Evolutionary conservation across 257 asterid genomes (phyloP), one percentile per base, ranked within the genome.

Genomic region (Plantago major): DNA sequence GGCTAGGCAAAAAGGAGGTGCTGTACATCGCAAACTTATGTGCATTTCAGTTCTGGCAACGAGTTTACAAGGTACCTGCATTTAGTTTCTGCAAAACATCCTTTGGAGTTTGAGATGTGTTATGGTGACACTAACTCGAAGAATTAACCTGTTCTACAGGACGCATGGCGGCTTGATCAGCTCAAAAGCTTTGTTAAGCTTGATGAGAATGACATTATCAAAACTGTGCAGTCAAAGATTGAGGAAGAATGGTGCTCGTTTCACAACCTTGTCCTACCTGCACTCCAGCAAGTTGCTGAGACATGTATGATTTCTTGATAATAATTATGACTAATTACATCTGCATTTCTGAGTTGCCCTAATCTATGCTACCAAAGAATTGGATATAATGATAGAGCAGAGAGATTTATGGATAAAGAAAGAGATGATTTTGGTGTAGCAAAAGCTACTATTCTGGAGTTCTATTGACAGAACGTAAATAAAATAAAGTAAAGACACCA

Each of bases 171-270:
- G 65, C 78, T 89, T 55, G 83, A 84, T 67, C 78, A 55, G 61
- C 76, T 92, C 73, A 74, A 63, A 65, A 74, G 69, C 68, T 80
- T 85, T 53, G 67, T 71, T 60, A 76, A 78, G 67, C 67, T 52
- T 30, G 84, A 72, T 60, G 79, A 62, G 56, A 63, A 58, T 16
- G 73, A 72, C 55, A 83, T 69, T n/a, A 55, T n/a, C 42, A 67
- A 60, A 60, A 54, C 53, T 63, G 22, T 54, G 61, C 73, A 74
- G 61, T 74, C 78, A 33, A 69, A 82, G 76, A 47, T 64, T 7
- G 95, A 84, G 84, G 99, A 83, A 71, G 95, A 86, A 69, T 92
- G 99, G 97, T 89, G 97, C 80, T 81, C 84, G 49, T 62, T 62
- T 60, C 99, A 92, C 76, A 72, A 82, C 73, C 99, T 92, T 73